phyloP scores from a whole-genome alignment of 2,329 filamentous ascomycete genomes.

The Chaetothyriales sp. region DNA sequence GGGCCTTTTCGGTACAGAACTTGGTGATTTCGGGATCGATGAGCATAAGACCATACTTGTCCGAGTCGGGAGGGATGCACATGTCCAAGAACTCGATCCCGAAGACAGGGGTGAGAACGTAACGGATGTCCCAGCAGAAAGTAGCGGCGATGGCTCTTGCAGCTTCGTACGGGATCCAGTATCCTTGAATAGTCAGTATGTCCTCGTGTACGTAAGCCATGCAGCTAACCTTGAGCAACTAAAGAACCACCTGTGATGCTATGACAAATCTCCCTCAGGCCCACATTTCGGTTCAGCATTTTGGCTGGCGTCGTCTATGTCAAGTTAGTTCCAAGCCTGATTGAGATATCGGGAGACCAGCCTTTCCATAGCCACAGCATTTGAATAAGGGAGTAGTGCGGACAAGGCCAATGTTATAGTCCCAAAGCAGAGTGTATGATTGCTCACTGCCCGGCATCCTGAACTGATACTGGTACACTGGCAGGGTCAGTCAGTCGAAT shows the following conservation, averaged over 20 bases:
- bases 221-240: conserved; percentile 60
- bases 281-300: conserved; percentile 61
- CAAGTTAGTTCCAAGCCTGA: neutral
- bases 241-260: conserved; percentile 90
- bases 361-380: conserved; percentile 74
- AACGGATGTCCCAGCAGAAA: conserved; percentile 74
- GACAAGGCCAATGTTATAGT: conserved; percentile 87
- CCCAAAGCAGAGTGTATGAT: conserved; percentile 77
- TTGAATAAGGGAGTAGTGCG: conserved; percentile 94
- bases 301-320: conserved; percentile 72
- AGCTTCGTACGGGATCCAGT: conserved; percentile 88
- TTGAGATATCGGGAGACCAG: conserved; percentile 25
- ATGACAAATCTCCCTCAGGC: conserved; percentile 75
- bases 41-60: conserved; percentile 51
- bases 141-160: conserved; percentile 76
- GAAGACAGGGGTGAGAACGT: conserved; percentile 79
- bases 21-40: conserved; percentile 45
- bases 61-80: conserved; percentile 51
- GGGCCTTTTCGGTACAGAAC: conserved; percentile 31
- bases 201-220: neutral
- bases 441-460: conserved; percentile 51
- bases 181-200: conserved; percentile 42
- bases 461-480: conserved; percentile 78
- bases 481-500: conserved; percentile 2
- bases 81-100: conserved; percentile 61